Evolutionary conservation across 768 basidiomycete species (phyloP), one percentile per base, ranked within the genome.

Genomic region (Tylopilus rubrobrunneus): DNA sequence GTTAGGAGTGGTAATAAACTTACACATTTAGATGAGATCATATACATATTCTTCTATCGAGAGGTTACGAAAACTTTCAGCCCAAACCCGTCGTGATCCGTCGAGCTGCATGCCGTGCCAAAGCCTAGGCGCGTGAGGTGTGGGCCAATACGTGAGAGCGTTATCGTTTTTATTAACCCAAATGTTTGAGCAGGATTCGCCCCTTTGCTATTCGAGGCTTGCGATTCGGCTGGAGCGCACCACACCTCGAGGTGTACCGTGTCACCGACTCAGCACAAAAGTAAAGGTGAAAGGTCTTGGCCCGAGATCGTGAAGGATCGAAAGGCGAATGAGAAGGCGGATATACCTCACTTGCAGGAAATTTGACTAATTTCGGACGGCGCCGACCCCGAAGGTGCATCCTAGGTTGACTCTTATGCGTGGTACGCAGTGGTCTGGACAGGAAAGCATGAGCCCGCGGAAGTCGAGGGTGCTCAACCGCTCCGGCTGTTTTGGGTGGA

Each of bases 1-100:
- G 61, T 85, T 48, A 86, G 79, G 68, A 78, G 80, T 55, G 87
- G 87, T 44, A 88, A 89, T 66, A 80, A 81, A 71, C 86, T 37
- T 73, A 76, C 71, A 86, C 85, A 19, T 88, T 87, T 74, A 84
- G 77, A 72, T 77, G 77, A 70, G 48, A 48, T 57, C 52, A 46
- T 43, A 51, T 53, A 44, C 48, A 48, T 54, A 49, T 51, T 44
- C 49, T 55, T 42, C 44, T 43, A 49, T 53, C 52, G 25, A 53
- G 25, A 53, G 39, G 51, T 46, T 45, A 28, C 23, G 17, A 52
- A 41, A 49, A 25, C 27, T 37, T 54, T 25, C 19, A 23, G 27
- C 41, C 29, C 25, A 43, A 39, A 5, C 19, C 42, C 17, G 25
- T 46, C 25, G 25, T 19, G 21, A 51, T 52, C 41, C 45, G 45